Evolutionary conservation across 805 yeast species (phyloP), one percentile per base, ranked within the genome.

Genomic region (Starmerella khaoyaiensis): DNA sequence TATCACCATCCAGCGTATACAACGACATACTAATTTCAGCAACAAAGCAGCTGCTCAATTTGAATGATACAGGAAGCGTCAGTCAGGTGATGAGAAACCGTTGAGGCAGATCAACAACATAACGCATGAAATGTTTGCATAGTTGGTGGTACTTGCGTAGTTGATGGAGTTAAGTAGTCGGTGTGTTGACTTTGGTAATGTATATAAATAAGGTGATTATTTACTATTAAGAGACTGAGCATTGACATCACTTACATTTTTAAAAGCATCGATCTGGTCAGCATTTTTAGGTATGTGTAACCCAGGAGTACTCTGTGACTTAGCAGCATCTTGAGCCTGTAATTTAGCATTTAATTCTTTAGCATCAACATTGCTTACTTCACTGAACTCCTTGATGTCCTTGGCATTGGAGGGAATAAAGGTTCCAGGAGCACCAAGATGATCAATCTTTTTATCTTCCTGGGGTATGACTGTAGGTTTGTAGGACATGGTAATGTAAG

Each of bases 361-460:
- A 21, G 77, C 72, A 49, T 74, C 72, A 23, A 72, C 79, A 44
- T 71, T 62, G 36, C 65, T 49, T 18, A 74, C 65, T 47, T 73
- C 69, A 33, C 60, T 57, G 53, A 83, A 78, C 33, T 74, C 94
- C 41, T 69, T 63, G 51, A 81, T 71, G 15, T 71, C 67, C 31
- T 66, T 68, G 16, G 81, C 68, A 51, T 79, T 69, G 28, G 62
- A 50, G 31, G 86, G 87, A 47, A 78, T 54, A 28, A 63, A 69
- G 41, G 79, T 65, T 33, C 94, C 94, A 19, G 93, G 84, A 52
- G 79, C 83, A 33, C 83, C 82, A 15, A 44, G 33, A 14, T 35
- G 25, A 31, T 34, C 31, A 27, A 34, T 28, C 44, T 44, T 42
- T 21, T 23, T 9, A 35, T 54, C 56, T 31, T 53, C 56, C 31